Percentiles rank a stretch among this genome's conserved stretches.
These are phyloP conservation scores for Cucumis hystrix DNA, from an alignment of 306 rosid species.

Conservation along the genomic window DNA sequence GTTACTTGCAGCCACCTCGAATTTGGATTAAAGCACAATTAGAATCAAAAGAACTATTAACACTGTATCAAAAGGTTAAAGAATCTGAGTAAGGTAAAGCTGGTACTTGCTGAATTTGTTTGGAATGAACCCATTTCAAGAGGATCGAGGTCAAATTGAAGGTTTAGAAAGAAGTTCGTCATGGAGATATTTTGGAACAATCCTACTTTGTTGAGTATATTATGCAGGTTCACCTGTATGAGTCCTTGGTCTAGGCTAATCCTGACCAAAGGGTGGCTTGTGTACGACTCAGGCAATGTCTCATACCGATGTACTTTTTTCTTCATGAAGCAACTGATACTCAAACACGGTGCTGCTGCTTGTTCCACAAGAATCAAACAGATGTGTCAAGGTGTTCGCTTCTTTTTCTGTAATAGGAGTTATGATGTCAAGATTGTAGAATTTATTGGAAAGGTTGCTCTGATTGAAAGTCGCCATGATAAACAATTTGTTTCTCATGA, in stretches of 20 bases:
- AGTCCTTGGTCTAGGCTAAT: constrained; percentile 50
- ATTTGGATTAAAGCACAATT: constrained; percentile 47
- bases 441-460: constrained; percentile 45
- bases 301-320: constrained; percentile 49
- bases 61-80: constrained; percentile 47
- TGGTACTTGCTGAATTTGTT: constrained; percentile 34
- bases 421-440: constrained; percentile 55
- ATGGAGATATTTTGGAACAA: constrained; percentile 52
- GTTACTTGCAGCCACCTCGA: constrained; percentile 57
- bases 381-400: constrained; percentile 57
- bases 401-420: constrained; percentile 50
- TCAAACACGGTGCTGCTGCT: constrained; percentile 60
- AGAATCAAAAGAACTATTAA: constrained; percentile 43
- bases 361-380: constrained; percentile 46
- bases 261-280: constrained; percentile 66
- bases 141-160: constrained; percentile 43
- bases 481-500: constrained; percentile 66
- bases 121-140: constrained; percentile 55
- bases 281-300: constrained; percentile 61
- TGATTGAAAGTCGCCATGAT: constrained; percentile 32
- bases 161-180: constrained; percentile 51
- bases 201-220: constrained; percentile 40
- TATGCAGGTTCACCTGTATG: constrained; percentile 49
- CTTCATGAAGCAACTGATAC: constrained; percentile 50
- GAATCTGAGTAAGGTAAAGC: constrained; percentile 31